Evolutionary conservation across 371 early-diverging fungal species (phyloP).

Genomic region (Mortierella sp.): DNA sequence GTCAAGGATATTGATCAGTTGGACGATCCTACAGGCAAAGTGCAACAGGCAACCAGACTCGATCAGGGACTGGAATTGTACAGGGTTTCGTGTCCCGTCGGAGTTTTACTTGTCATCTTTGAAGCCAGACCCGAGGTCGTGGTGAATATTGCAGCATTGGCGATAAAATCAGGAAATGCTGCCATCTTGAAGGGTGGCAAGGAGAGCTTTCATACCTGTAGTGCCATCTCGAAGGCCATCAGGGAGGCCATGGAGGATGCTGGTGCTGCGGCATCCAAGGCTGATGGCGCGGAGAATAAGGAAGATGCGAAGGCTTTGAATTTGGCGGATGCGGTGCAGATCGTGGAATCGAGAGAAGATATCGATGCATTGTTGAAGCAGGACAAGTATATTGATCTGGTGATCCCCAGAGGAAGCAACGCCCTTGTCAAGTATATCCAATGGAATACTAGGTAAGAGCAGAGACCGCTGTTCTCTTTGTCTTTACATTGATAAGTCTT

Average conservation of each 20-base stretch:
- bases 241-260: constrained; percentile 76
- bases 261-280: constrained; percentile 14
- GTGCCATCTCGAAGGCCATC: constrained; percentile 79
- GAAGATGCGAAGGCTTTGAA: constrained; percentile 46
- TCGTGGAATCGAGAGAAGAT: constrained; percentile 90
- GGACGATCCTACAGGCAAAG: constrained; percentile 88
- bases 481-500: not conserved
- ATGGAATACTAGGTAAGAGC: constrained; percentile 79
- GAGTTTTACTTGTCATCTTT: constrained; percentile 95
- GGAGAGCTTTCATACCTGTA: constrained; percentile 84
- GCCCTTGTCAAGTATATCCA: constrained; percentile 90
- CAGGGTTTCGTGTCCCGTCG: constrained; percentile 92
- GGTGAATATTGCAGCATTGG: constrained; percentile 95
- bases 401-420: constrained; percentile 95
- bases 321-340: constrained; percentile 83
- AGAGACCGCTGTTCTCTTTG: constrained; percentile 7
- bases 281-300: constrained; percentile 1
- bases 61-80: constrained; percentile 89
- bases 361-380: constrained; percentile 85
- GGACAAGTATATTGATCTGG: constrained; percentile 94
- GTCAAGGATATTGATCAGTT: constrained; percentile 89
- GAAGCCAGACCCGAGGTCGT: constrained; percentile 99
- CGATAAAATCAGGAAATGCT: constrained; percentile 96
- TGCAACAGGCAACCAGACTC: constrained; percentile 82
- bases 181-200: constrained; percentile 97